phyloP scores from a whole-genome alignment of 768 basidiomycete species.

The Kwoniella newhampshirensis region DNA sequence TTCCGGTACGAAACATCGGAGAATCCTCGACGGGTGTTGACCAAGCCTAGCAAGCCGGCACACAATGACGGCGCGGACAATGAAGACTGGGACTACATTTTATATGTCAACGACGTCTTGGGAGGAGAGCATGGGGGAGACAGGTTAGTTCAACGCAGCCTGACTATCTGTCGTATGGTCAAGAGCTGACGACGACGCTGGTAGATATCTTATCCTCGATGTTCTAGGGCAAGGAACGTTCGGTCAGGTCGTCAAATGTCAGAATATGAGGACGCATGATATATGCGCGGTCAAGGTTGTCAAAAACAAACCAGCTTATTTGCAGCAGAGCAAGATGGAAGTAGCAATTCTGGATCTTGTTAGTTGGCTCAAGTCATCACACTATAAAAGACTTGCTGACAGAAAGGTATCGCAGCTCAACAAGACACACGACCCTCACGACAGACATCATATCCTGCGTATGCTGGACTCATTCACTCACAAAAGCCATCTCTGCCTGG shows the following conservation, averaged over 20 bases:
- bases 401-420: conserved; percentile 68
- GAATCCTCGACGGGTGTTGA: conserved; percentile 93
- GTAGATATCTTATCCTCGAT: conserved; percentile 92
- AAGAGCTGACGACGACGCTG: not conserved
- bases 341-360: conserved; percentile 96
- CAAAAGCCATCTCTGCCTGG: conserved; percentile 91
- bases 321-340: conserved; percentile 99
- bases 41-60: conserved; percentile 91
- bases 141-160: conserved; percentile 65
- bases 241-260: conserved; percentile 98
- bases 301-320: conserved; percentile 99
- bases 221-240: conserved; percentile 98
- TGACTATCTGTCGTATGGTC: not conserved
- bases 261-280: conserved; percentile 99
- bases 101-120: conserved; percentile 97
- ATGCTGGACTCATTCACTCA: conserved; percentile 96
- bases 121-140: conserved; percentile 82
- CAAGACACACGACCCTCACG: conserved; percentile 85
- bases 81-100: conserved; percentile 97
- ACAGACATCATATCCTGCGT: conserved; percentile 94
- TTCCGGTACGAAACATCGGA: conserved; percentile 93
- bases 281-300: conserved; percentile 99
- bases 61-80: conserved; percentile 99
- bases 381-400: not conserved
- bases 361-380: conserved; percentile 49